Base-by-base conservation (phyloP, 2,329 filamentous ascomycete genomes). In the Colletotrichum chrysophilum region DNA sequence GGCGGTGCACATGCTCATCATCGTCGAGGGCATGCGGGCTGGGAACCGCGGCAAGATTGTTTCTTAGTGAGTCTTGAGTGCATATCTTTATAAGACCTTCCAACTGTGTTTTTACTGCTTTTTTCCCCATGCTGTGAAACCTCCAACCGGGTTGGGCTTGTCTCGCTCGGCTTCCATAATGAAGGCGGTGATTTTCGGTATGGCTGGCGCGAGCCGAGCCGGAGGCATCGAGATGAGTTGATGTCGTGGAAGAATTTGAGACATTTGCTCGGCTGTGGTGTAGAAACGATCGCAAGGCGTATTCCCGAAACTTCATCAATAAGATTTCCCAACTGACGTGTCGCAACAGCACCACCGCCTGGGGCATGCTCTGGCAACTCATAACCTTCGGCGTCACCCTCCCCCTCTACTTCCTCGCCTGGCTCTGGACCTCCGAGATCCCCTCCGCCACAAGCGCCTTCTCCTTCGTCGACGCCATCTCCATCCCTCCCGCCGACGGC, bases 361-460 rank as follows among this genome's bases (percentile, higher is more conserved):
- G 80, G 80, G 80, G 80, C 3, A 30, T 77, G 24, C 43, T 77
- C 6, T 79, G 78, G 70, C 80, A 81, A 66, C 72, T 68, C 30
- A 70, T 80, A 3, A 79, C 80, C 55, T 67, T 76, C 32, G 80
- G 79, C 64, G 69, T 79, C 30, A 78, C 77, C 5, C 52, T 80
- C 7, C 79, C 80, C 4, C 26, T 79, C 18, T 81, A 79, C 67
- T 79, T 77, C 61, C 74, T 78, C 30, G 36, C 77, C 26, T 78
- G 77, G 32, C 58, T 80, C 30, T 79, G 73, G 75, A 76, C 76
- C 10, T 80, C 80, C 16, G 77, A 78, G 2, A 66, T 79, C 12
- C 73, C 75, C 14, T 66, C 60, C 13, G 48, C 77, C 21, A 9
- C 38, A 2, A 21, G 8, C 3, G 5, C 58, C 2, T 32, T 36